A percentile compares a stretch with the other conserved stretches of the same genome.
phyloP scores from a whole-genome alignment of 208 protist genomes.

The Trypanosoma conorhini region DNA sequence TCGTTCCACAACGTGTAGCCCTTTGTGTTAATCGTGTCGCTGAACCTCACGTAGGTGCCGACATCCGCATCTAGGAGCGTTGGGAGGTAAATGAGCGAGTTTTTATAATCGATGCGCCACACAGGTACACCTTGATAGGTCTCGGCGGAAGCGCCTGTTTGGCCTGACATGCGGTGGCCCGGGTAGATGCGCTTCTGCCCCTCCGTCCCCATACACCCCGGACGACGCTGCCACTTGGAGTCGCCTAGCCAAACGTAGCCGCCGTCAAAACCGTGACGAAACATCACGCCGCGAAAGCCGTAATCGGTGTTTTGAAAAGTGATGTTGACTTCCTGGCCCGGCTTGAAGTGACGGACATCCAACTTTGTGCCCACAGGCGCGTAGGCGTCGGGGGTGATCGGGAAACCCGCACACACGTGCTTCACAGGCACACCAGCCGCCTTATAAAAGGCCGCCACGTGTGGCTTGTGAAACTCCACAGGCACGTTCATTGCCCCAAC shows the following conservation, averaged over 20 bases:
- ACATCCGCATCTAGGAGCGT: constrained; percentile 87
- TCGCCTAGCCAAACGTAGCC: constrained; percentile 93
- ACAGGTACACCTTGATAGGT: constrained; percentile 43
- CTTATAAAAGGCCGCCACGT: constrained; percentile 90
- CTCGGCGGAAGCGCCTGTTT: constrained; percentile 86
- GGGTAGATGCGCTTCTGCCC: constrained; percentile 92
- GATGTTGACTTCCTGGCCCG: constrained; percentile 92
- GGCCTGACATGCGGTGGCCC: constrained; percentile 89
- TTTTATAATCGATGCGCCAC: constrained; percentile 92
- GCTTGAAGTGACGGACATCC: constrained; percentile 94
- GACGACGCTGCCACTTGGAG: constrained; percentile 92
- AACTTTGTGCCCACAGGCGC: constrained; percentile 92
- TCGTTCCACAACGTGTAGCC: constrained; percentile 92
- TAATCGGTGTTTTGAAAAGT: constrained; percentile 94
- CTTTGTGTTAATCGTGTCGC: constrained; percentile 92
- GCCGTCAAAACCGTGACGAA: constrained; percentile 93
- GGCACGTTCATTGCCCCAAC: constrained; percentile 93
- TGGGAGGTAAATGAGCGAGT: constrained; percentile 91
- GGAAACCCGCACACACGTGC: constrained; percentile 83
- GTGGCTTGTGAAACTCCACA: constrained; percentile 91
- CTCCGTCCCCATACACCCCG: constrained; percentile 89
- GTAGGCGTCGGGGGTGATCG: constrained; percentile 90
- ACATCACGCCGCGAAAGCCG: constrained; percentile 92
- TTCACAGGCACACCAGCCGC: constrained; percentile 90
- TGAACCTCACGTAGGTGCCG: constrained; percentile 91